phyloP scores from a whole-genome alignment of 2,329 filamentous ascomycete species.

The Colletotrichum falcatum region DNA sequence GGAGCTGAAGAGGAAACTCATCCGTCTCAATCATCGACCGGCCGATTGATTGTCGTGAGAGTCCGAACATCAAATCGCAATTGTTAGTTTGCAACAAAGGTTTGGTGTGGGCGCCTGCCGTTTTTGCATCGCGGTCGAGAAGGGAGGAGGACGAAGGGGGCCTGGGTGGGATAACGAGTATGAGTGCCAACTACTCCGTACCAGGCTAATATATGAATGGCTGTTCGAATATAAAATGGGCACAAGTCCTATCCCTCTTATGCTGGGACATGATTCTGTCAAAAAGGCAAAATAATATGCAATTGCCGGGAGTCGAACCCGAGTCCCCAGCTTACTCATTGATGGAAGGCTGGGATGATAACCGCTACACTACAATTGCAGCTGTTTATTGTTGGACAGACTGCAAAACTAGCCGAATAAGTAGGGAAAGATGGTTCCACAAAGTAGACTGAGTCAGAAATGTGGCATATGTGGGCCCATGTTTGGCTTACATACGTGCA shows the following conservation, averaged over 20 bases:
- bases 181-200: no score
- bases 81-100: not conserved
- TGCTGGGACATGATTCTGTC: not conserved
- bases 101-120: no score
- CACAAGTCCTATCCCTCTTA: not conserved
- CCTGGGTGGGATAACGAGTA: no score
- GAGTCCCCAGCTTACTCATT: slow-evolving; percentile 8
- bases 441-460: not conserved
- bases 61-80: not conserved
- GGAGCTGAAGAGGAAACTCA: not conserved
- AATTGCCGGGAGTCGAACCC: slow-evolving; percentile 25
- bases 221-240: not conserved
- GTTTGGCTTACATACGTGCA: no score
- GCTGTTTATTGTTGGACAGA: not conserved
- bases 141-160: no score
- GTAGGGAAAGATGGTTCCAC: not conserved
- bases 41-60: not conserved
- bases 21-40: not conserved
- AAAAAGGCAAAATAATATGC: not conserved
- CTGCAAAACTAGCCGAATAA: rapidly evolving
- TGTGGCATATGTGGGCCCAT: no score
- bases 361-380: slow-evolving; percentile 30
- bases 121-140: no score
- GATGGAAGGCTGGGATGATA: slow-evolving; percentile 29
- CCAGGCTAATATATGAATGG: not conserved